These are phyloP conservation scores for Elongisporangium prolatum DNA, from an alignment of 352 stramenopile species.

Conservation along the genomic window DNA sequence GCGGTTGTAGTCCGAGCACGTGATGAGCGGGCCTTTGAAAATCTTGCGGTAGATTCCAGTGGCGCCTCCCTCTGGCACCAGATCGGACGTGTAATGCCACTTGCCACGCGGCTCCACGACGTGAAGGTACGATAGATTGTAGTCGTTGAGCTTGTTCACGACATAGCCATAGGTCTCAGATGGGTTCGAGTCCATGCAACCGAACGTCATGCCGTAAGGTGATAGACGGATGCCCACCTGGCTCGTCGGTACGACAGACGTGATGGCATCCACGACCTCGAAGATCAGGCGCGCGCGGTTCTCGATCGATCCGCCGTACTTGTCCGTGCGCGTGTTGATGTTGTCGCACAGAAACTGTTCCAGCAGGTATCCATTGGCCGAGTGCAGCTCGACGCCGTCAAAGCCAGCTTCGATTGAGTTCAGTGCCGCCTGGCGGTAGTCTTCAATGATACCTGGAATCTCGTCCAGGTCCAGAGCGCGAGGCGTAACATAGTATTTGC, in stretches of 20 bases:
- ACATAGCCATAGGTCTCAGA: conserved; percentile 27
- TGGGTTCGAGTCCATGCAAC: conserved; percentile 33
- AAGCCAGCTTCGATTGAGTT: conserved; percentile 65
- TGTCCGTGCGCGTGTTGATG: conserved; percentile 75
- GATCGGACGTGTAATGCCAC: conserved; percentile 1
- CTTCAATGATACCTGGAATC: conserved; percentile 55
- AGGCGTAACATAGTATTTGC: conserved; percentile 39
- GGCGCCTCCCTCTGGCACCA: conserved; percentile 26
- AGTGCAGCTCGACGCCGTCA: conserved; percentile 71
- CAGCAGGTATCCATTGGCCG: conserved; percentile 88
- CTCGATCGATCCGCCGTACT: conserved; percentile 64
- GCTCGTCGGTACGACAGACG: conserved; percentile 28
- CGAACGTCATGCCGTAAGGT: conserved; percentile 27
- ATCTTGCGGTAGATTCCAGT: conserved; percentile 35
- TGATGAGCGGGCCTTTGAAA: conserved; percentile 47
- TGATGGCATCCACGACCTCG: conserved; percentile 52
- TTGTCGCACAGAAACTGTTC: too few relatives aligned
- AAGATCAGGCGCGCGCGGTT: conserved; percentile 28
- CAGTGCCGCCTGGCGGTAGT: conserved; percentile 60
- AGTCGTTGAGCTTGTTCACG: conserved; percentile 31
- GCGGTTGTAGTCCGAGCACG: conserved; percentile 33
- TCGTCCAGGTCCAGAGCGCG: conserved; percentile 63
- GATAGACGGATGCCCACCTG: conserved; percentile 29
- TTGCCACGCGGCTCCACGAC: conserved; percentile 35
- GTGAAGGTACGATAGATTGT: conserved; percentile 42